phyloP scores from a whole-genome alignment of 371 early-diverging fungal genomes.

The Coelomomyces lativittatus region DNA sequence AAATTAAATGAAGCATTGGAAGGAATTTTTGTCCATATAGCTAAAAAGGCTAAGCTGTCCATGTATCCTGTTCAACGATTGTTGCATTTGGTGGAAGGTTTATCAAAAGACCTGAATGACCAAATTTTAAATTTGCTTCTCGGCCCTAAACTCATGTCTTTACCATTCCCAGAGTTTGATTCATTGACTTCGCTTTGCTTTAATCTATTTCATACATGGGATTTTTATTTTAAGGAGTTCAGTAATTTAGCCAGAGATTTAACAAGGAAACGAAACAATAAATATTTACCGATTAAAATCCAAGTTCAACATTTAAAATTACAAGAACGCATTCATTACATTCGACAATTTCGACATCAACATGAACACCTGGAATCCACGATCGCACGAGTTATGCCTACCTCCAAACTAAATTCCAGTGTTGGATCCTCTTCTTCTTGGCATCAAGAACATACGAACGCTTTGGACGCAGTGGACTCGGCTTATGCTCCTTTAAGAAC shows the following conservation, averaged over 20 bases:
- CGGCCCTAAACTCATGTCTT: slow-evolving; percentile 75
- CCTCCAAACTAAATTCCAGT: background rate
- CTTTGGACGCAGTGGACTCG: slow-evolving; percentile 69
- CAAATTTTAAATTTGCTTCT: slow-evolving; percentile 73
- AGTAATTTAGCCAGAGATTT: slow-evolving; percentile 84
- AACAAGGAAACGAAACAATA: slow-evolving; percentile 66
- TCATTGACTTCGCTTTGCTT: slow-evolving; percentile 56
- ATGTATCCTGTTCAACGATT: slow-evolving; percentile 88
- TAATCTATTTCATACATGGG: slow-evolving; percentile 81
- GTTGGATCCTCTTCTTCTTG: background rate
- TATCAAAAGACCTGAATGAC: slow-evolving; percentile 81
- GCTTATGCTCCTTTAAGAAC: slow-evolving; percentile 85
- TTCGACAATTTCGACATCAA: slow-evolving; percentile 75
- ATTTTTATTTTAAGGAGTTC: slow-evolving; percentile 84
- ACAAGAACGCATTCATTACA: slow-evolving; percentile 77
- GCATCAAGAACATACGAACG: slow-evolving; percentile 38
- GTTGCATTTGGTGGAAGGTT: slow-evolving; percentile 78
- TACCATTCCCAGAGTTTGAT: slow-evolving; percentile 49
- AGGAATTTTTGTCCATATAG: slow-evolving; percentile 78
- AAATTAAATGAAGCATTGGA: slow-evolving; percentile 60
- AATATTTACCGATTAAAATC: slow-evolving; percentile 87
- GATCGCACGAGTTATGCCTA: slow-evolving; percentile 69
- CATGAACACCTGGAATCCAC: slow-evolving; percentile 90
- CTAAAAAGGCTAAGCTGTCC: slow-evolving; percentile 85
- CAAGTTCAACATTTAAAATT: slow-evolving; percentile 73